Evolutionary conservation across 2,329 filamentous ascomycete genomes (phyloP), one percentile per base, ranked within the genome.

Genomic region (Sporothrix brasiliensis): DNA sequence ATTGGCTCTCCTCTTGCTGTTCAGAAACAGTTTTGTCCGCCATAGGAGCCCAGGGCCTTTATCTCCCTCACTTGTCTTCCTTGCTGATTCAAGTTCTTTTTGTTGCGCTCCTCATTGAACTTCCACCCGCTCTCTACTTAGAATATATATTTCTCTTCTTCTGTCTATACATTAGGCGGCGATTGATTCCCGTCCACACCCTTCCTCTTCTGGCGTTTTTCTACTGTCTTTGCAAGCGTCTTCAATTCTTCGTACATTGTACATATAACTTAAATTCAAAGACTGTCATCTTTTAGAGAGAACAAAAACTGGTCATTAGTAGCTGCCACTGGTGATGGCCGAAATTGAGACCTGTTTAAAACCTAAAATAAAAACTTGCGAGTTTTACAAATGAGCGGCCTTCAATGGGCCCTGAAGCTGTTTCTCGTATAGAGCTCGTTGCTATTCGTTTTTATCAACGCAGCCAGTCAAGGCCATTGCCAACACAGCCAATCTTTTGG

Each of bases 111-210:
- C 39, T 47, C 47, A 27, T 19, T 16, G 9, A 27, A 47, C 27
- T 11, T 21, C 5, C 13, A 5, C 5, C 14, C 39, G 39, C 39
- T 67, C 30, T 41, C 24, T 41, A 30, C 30, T 21, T 50, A 11
- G 41, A 10, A 19, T 34, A 11, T 65, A 3, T 47, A 21, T 24
- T 56, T 65, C 21, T n/a, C 41, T 65, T 54, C 34, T 69, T 34
- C 34, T 65, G 34, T 69, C 41, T 56, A 61, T 69, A 47, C 34
- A 53, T 53, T 50, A 54, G 56, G 47, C 44, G 30, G 19, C 30
- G 67, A 52, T 69, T 63, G 68, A 69, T 54, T 63, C 68, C 27
- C 44, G 13, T 52, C 47, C 47, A 44, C 7, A 11, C 30, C 34
- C 24, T 69, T 56, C 34, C 27, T 54, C 63, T 69, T 34, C 44